phyloP scores from a whole-genome alignment of 2,329 filamentous ascomycete genomes.

The Helotiales sp. region DNA sequence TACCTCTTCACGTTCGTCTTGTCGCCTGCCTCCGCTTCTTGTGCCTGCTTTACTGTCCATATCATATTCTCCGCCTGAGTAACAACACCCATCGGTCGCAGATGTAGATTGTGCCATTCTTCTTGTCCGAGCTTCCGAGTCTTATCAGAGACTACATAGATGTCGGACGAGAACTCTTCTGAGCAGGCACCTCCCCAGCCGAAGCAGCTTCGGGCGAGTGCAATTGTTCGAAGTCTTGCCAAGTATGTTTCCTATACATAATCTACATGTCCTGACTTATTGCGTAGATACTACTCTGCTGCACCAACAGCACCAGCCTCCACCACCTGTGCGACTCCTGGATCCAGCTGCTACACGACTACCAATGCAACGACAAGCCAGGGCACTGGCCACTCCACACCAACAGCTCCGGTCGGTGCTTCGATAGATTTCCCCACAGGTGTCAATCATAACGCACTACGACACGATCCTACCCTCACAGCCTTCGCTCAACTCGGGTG shows the following conservation, averaged over 20 bases:
- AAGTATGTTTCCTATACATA: neutral
- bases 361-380: neutral
- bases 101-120: no score
- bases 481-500: constrained; percentile 49
- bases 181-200: neutral
- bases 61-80: no score
- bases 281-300: neutral
- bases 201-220: neutral
- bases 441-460: neutral
- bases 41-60: no score
- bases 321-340: neutral
- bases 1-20: no score
- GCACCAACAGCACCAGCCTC: neutral
- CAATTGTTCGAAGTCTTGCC: neutral
- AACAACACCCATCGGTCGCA: no score
- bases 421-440: constrained; percentile 2
- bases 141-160: neutral
- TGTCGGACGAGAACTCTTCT: neutral
- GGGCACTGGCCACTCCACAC: no score
- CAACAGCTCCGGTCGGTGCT: no score
- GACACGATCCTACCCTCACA: constrained; percentile 42
- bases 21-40: no score
- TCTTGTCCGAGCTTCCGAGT: no score
- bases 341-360: neutral
- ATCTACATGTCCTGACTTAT: neutral